A percentile compares a stretch with the other conserved stretches of the same genome.
phyloP scores from a whole-genome alignment of 1,284 basidiomycete species.

The Ustilago cynodontis region DNA sequence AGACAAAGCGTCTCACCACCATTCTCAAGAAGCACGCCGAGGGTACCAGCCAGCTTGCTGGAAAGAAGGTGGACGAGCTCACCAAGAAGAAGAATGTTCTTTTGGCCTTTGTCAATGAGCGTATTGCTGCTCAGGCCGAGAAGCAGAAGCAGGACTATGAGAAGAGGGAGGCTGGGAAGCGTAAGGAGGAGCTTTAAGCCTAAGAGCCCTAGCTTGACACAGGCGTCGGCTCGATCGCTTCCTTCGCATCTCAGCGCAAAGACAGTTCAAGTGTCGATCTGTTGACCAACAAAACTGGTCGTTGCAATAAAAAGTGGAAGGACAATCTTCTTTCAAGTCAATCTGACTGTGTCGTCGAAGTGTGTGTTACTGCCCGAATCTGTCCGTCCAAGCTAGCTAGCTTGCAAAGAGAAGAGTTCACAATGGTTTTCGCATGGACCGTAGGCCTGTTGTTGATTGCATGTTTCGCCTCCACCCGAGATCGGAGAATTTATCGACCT shows the following conservation, averaged over 20 bases:
- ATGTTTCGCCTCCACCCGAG: slow-evolving; percentile 4
- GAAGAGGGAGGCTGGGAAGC: slow-evolving; percentile 34
- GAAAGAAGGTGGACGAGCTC: slow-evolving; percentile 89
- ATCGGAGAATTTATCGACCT: background rate
- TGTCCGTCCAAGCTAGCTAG: no score
- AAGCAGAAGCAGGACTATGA: slow-evolving; percentile 47
- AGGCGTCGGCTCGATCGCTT: no score
- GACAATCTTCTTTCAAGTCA: background rate
- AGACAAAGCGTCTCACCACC: slow-evolving; percentile 77
- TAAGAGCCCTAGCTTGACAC: no score
- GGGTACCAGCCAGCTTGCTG: slow-evolving; percentile 73
- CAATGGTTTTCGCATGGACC: no score
- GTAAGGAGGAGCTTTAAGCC: slow-evolving; percentile 45
- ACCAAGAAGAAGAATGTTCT: slow-evolving; percentile 91
- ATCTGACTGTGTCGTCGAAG: no score
- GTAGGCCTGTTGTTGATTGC: no score
- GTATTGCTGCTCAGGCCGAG: slow-evolving; percentile 52
- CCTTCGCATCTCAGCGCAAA: no score
- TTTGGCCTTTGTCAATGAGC: slow-evolving; percentile 75
- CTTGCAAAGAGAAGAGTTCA: no score
- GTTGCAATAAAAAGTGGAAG: background rate
- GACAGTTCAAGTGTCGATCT: no score
- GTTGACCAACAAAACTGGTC: no score
- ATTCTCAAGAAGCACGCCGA: slow-evolving; percentile 79
- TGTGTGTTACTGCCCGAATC: no score